Base-by-base conservation (phyloP, 192 early-diverging fungal genomes). In the Diversispora eburnea region DNA sequence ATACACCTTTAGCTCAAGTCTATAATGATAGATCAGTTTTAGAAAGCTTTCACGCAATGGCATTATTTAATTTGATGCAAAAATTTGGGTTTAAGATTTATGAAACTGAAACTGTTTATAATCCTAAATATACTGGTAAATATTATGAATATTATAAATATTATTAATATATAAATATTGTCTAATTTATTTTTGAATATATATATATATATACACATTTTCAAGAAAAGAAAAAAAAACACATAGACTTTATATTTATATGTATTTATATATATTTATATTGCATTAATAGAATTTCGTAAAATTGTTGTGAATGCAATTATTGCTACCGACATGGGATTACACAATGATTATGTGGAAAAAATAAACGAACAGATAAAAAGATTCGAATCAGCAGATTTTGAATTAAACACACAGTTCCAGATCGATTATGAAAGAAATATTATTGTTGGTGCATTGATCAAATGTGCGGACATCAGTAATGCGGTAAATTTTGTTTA, bases 21-120 rank as follows among this genome's bases (percentile, higher is more conserved):
- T 98, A 96, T 87, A 96, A 97, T 79, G 95, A 98, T 82, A 86
- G 86, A 67, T 92, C 94, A 5, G 93, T 98, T 19, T 85, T 98
- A 13, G 96, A 98, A 77, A 93, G 93, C 82, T 94, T 95, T 83
- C 96, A 98, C 77, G 87, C 89, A 0, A 88, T 91, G 77, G 84
- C 89, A 22, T 79, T 92, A 33, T 93, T 90, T 73, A 84, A 87
- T 15, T 52, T 89, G 6, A 85, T 89, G 76, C 83, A 89, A 61
- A 83, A 86, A 41, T 80, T 84, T 76, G 82, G 82, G 19, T 76
- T 89, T 60, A 83, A 87, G 64, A 77, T 79, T 46, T 81, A 78
- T 73, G 78, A 83, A 42, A 72, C 71, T 2, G 73, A 81, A 49
- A 73, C 75, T 76, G 76, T 56, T 58, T 62, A 8, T 47, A 22